These are phyloP conservation scores for Lentinula aciculospora DNA, from an alignment of 768 basidiomycete species.

Conservation along the genomic window DNA sequence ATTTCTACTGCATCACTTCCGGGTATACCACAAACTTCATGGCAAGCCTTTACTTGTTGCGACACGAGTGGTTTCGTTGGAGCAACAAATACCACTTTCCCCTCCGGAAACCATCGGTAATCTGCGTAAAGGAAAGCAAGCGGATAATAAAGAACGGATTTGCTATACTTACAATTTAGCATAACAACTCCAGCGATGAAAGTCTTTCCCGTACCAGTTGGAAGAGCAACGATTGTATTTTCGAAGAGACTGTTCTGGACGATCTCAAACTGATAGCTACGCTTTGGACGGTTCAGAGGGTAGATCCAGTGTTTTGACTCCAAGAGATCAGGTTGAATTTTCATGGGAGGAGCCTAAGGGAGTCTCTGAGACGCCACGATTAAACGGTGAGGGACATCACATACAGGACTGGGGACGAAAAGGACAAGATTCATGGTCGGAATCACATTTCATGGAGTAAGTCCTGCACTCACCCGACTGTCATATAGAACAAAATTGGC, in stretches of 20 bases:
- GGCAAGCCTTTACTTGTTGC: slow-evolving; percentile 93
- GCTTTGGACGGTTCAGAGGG: slow-evolving; percentile 81
- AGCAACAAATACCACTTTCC: slow-evolving; percentile 91
- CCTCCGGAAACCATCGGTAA: slow-evolving; percentile 90
- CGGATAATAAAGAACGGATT: not conserved
- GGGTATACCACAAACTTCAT: slow-evolving; percentile 89
- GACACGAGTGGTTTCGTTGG: slow-evolving; percentile 95
- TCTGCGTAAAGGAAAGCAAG: slow-evolving; percentile 30
- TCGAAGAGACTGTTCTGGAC: slow-evolving; percentile 81
- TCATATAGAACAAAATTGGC: not conserved
- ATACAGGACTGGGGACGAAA: slow-evolving; percentile 25
- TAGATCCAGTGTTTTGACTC: slow-evolving; percentile 86
- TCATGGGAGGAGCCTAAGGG: slow-evolving; percentile 67
- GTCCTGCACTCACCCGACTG: not conserved
- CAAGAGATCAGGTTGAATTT: slow-evolving; percentile 68
- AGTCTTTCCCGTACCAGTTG: slow-evolving; percentile 96
- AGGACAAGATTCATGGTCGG: not conserved
- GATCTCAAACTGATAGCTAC: slow-evolving; percentile 95
- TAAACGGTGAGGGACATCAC: slow-evolving; percentile 7
- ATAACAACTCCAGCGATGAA: slow-evolving; percentile 97
- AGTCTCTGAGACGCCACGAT: not conserved
- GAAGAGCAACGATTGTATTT: slow-evolving; percentile 90
- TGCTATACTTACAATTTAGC: slow-evolving; percentile 67
- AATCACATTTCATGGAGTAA: too few species aligned
- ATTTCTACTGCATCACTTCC: slow-evolving; percentile 80